A percentile compares a stretch with the other conserved stretches of the same genome.
These are phyloP conservation scores for Cordyceps militaris DNA, from an alignment of 2,329 filamentous ascomycete genomes.

Conservation along the genomic window DNA sequence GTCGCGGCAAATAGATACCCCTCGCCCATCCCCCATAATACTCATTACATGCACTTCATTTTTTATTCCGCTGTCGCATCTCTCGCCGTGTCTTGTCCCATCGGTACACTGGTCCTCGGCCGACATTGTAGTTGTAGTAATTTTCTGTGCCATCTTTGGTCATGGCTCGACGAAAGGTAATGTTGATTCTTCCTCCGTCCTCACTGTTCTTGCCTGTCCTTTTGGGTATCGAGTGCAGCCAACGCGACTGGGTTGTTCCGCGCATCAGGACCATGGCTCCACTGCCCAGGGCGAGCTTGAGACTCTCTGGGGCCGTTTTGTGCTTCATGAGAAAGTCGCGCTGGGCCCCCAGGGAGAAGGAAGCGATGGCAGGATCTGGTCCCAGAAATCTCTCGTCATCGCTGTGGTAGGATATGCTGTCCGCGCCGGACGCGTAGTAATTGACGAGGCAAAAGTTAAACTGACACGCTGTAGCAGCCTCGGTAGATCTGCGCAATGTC, in stretches of 20 bases:
- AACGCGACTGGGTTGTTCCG: constrained; percentile 65
- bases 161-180: constrained; percentile 68
- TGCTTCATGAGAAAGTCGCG: constrained; percentile 76
- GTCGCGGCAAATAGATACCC: constrained; percentile 57
- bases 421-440: constrained; percentile 70
- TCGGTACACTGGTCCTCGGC: constrained; percentile 57
- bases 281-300: constrained; percentile 49
- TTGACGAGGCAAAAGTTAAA: constrained; percentile 81
- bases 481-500: constrained; percentile 52
- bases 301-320: constrained; percentile 46
- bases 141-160: constrained; percentile 69
- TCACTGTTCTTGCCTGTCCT: constrained; percentile 55
- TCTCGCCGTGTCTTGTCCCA: constrained; percentile 55
- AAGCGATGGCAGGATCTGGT: constrained; percentile 62
- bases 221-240: constrained; percentile 75
- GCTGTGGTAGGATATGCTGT: constrained; percentile 73
- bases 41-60: background rate
- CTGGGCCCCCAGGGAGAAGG: constrained; percentile 63
- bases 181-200: constrained; percentile 64
- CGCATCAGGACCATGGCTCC: constrained; percentile 79
- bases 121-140: constrained; percentile 80
- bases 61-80: constrained; percentile 34
- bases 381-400: constrained; percentile 77
- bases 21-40: constrained; percentile 10
- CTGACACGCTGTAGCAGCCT: constrained; percentile 55